Conservation (phyloP, 2,329 filamentous ascomycete genomes). For the Phialocephala subalpina region DNA sequence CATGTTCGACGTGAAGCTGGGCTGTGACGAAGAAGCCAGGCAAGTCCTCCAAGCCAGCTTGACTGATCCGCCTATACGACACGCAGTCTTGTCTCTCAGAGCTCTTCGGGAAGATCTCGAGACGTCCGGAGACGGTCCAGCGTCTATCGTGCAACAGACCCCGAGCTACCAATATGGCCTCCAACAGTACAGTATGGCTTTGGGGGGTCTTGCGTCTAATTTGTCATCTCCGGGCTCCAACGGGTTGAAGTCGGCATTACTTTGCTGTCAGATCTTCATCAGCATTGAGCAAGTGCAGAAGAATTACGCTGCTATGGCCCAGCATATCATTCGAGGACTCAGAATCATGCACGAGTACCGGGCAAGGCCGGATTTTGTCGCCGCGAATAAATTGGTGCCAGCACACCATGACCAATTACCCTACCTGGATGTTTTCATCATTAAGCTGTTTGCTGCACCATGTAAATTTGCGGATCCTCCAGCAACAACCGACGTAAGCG, state of each 20-base stretch:
- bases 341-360: constrained; percentile 53
- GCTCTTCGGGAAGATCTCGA: constrained; percentile 51
- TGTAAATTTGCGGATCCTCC: constrained; percentile 50
- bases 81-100: constrained; percentile 51
- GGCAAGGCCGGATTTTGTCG: constrained; percentile 46
- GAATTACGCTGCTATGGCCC: constrained; percentile 51
- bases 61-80: constrained; percentile 47
- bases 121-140: constrained; percentile 39
- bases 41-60: constrained; percentile 49
- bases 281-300: constrained; percentile 54
- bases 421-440: constrained; percentile 51
- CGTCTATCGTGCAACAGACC: constrained; percentile 41
- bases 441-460: constrained; percentile 52
- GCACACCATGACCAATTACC: constrained; percentile 47
- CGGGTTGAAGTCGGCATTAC: constrained; percentile 48
- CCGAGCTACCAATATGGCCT: constrained; percentile 49
- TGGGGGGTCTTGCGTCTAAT: constrained; percentile 50
- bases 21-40: constrained; percentile 49
- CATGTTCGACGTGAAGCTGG: constrained; percentile 48
- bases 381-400: constrained; percentile 41
- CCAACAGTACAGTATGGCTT: constrained; percentile 52
- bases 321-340: constrained; percentile 53
- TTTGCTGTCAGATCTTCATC: constrained; percentile 57
- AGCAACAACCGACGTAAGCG: constrained; percentile 28
- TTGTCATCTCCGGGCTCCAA: constrained; percentile 45